A percentile compares a stretch with the other conserved stretches of the same genome.
phyloP scores from a whole-genome alignment of 768 basidiomycete species.

The Lactifluus hygrophoroides region DNA sequence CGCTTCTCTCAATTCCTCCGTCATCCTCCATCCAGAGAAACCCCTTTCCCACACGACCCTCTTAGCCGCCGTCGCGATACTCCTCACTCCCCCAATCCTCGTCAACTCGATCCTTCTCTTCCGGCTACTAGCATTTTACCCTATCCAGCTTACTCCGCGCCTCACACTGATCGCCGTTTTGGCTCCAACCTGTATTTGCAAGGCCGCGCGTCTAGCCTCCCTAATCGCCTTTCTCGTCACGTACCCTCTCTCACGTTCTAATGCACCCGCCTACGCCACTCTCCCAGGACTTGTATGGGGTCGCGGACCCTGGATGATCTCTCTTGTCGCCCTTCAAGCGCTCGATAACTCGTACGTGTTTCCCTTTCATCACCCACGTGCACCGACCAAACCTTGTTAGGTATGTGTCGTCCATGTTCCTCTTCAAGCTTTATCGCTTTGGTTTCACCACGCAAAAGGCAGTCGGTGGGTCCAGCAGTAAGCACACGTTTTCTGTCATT shows the following conservation, averaged over 20 bases:
- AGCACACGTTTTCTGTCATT: not conserved
- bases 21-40: conserved; percentile 4
- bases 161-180: conserved; percentile 7
- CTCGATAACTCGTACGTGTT: conserved; percentile 15
- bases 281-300: conserved; percentile 15
- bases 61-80: not conserved
- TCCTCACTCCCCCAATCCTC: conserved; percentile 16
- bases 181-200: conserved; percentile 1
- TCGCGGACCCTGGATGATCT: conserved; percentile 13
- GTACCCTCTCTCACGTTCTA: conserved; percentile 7
- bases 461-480: conserved; percentile 1
- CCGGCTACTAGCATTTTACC: conserved; percentile 18
- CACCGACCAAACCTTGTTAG: not conserved
- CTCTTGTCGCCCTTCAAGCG: conserved; percentile 14
- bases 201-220: conserved; percentile 10
- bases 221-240: conserved; percentile 14
- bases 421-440: conserved; percentile 18
- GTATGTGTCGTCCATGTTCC: conserved; percentile 16
- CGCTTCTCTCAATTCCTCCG: not conserved
- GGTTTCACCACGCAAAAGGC: conserved; percentile 8
- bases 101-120: conserved; percentile 17
- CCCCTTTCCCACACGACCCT: not conserved
- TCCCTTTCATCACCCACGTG: not conserved
- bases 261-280: not conserved
- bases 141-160: conserved; percentile 15